Conservation (phyloP, 2,329 filamentous ascomycete genomes). For the Colletotrichum aenigma region DNA sequence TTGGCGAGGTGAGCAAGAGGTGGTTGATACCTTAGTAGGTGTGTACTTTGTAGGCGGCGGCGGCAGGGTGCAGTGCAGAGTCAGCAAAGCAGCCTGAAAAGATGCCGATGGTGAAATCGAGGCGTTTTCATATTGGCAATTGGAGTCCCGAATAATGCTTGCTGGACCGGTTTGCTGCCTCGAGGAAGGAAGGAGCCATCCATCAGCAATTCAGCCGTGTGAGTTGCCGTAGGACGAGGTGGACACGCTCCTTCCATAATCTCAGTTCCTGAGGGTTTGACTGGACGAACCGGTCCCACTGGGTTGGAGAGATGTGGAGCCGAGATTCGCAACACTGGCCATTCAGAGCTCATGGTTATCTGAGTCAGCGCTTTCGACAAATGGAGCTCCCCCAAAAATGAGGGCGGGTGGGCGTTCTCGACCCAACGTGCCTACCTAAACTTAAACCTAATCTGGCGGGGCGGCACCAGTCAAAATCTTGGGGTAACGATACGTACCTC, state of each 20-base stretch:
- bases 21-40: neutral
- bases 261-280: neutral
- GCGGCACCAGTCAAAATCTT: neutral
- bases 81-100: neutral
- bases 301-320: neutral
- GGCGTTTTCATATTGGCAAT: neutral
- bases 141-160: neutral
- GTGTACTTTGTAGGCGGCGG: neutral
- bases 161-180: neutral
- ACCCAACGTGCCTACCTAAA: slow-evolving; percentile 13
- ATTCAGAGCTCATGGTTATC: neutral
- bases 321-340: neutral
- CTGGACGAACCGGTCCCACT: neutral
- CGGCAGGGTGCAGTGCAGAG: neutral
- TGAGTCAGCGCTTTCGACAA: neutral
- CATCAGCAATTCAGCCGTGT: neutral
- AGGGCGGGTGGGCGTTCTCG: neutral
- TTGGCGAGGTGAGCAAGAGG: neutral
- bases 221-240: neutral
- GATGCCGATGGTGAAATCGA: neutral
- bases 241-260: neutral
- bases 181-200: neutral
- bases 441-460: slow-evolving; percentile 20
- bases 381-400: neutral
- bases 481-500: neutral